These are phyloP conservation scores for Pisolithus marmoratus DNA, from an alignment of 768 basidiomycete species.

Conservation along the genomic window DNA sequence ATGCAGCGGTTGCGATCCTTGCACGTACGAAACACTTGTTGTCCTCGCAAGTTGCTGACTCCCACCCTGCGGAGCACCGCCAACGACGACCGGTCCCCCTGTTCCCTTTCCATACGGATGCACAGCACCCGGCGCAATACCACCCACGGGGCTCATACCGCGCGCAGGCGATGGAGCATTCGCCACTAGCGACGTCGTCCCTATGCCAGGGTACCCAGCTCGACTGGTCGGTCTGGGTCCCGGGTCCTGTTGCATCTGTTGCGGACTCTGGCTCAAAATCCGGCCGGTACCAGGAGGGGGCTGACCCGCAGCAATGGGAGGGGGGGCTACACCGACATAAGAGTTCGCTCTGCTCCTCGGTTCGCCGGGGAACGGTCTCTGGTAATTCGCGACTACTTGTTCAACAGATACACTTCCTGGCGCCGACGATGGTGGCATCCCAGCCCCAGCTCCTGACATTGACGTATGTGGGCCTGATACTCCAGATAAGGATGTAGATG, in stretches of 20 bases:
- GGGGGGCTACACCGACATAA: constrained; percentile 28
- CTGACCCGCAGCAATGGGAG: constrained; percentile 1
- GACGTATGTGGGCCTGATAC: too few species aligned
- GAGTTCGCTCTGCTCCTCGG: constrained; percentile 52
- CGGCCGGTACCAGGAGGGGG: neutral
- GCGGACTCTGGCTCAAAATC: constrained; percentile 6
- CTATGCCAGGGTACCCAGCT: constrained; percentile 76
- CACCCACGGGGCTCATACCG: constrained; percentile 14
- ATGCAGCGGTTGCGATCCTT: neutral
- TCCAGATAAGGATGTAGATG: neutral
- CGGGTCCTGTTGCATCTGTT: constrained; percentile 28
- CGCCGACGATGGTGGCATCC: constrained; percentile 21
- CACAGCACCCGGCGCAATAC: neutral
- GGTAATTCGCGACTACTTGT: constrained; percentile 70
- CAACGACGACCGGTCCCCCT: constrained; percentile 2
- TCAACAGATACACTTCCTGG: constrained; percentile 55
- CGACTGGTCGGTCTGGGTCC: constrained; percentile 51
- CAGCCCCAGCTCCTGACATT: too few species aligned
- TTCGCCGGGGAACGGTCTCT: constrained; percentile 86
- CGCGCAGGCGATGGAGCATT: constrained; percentile 57
- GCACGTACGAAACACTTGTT: neutral
- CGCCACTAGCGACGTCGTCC: constrained; percentile 60
- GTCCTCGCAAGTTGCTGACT: neutral
- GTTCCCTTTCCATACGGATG: neutral
- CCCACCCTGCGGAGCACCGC: constrained; percentile 2